phyloP scores from a whole-genome alignment of 2,329 filamentous ascomycete species.

The Curvularia hawaiiensis region DNA sequence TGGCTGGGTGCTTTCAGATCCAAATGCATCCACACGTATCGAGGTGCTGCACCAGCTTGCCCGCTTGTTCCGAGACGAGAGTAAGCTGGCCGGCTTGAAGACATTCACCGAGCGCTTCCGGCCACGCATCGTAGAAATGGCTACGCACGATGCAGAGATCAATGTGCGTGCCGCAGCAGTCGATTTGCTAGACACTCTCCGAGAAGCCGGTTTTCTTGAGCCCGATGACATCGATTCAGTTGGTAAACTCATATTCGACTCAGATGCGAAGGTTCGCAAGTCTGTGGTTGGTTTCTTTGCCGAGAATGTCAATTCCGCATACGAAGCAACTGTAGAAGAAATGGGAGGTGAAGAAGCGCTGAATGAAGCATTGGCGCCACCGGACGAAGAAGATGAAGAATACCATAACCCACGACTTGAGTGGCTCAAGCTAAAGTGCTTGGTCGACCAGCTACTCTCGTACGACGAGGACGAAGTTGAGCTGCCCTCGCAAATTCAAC shows the following conservation, averaged over 20 bases:
- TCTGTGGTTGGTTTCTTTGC: conserved; percentile 90
- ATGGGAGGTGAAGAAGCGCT: conserved; percentile 79
- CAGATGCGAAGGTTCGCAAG: conserved; percentile 82
- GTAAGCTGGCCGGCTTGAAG: conserved; percentile 76
- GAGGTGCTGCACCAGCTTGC: conserved; percentile 85
- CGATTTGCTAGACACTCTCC: conserved; percentile 78
- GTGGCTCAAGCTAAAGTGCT: conserved; percentile 91
- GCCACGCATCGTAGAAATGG: conserved; percentile 87
- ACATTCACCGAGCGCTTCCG: conserved; percentile 95
- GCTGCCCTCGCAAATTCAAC: conserved; percentile 56
- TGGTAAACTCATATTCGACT: conserved; percentile 86
- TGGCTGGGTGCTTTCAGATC: conserved; percentile 93
- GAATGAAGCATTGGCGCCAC: conserved; percentile 73
- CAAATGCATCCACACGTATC: conserved; percentile 72
- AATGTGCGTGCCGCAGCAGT: conserved; percentile 81
- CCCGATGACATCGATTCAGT: conserved; percentile 89
- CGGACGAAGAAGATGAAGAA: conserved; percentile 74
- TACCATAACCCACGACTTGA: conserved; percentile 76
- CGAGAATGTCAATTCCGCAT: conserved; percentile 81
- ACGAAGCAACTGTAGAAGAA: conserved; percentile 79
- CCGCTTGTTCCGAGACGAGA: conserved; percentile 77
- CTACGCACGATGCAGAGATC: conserved; percentile 80
- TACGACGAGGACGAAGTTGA: conserved; percentile 76
- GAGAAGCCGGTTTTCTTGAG: conserved; percentile 84
- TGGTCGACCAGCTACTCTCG: conserved; percentile 79